Evolutionary conservation across 192 early-diverging fungal genomes (phyloP), one percentile per base, ranked within the genome.

Genomic region (Coemansia sp.): DNA sequence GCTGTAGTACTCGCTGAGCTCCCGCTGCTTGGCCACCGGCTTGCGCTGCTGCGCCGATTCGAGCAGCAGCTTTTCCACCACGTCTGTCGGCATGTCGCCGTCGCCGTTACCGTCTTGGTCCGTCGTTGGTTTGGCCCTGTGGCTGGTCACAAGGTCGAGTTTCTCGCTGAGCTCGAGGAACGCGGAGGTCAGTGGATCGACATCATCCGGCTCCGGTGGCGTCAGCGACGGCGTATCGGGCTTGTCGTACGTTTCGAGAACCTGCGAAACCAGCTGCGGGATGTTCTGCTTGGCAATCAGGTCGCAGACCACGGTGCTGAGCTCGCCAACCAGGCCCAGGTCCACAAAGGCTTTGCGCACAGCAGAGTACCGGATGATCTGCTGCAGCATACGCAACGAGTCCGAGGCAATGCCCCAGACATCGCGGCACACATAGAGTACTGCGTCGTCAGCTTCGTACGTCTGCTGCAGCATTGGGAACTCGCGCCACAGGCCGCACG

Each of bases 331-430:
- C 11, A 67, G 32, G 1, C 53, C 32, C 0, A 58, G 55, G 5
- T 22, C 46, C 14, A 43, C 35, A 42, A 74, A 55, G 15, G 17
- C 25, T 8, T 26, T 35, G 9, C 52, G 55, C 32, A 50, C 43
- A 8, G 30, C 12, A 5, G 45, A 19, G 26, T 62, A 50, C 5
- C n/a, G 45, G 4, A 55, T 2, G n/a, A 66, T 45, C 0, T 60
- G 70, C 23, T n/a, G 17, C 9, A 74, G 50, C 26, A 74, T 15
- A 10, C 29, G 51, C 28, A 75, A 22, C 34, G 62, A 31, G 21
- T 68, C 61, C 0, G 28, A 47, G 0, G 61, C 61, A n/a, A 68
- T 53, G 4, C 61, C 72, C 53, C 58, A 68, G 20, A 66, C 32
- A 19, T 75, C 72, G 8, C 65, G 46, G 23, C 60, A 45, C 2